A percentile compares a stretch with the other conserved stretches of the same genome.
Conservation (phyloP, 1,139 yeast genomes). For the Insectozyma bohioensis region DNA sequence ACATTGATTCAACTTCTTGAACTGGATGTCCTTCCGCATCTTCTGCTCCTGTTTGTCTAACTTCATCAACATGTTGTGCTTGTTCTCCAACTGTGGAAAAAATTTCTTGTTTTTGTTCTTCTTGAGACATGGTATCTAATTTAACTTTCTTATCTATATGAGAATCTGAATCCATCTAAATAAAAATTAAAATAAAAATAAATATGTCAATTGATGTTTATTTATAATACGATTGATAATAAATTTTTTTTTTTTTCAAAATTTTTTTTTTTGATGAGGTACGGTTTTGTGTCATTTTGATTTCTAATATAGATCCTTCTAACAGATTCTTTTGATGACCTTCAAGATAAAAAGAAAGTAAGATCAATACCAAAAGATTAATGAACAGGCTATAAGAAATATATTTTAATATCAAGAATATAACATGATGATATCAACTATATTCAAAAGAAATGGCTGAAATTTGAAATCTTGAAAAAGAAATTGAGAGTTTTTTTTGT, state of each 20-base stretch:
- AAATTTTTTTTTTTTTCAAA: constrained; percentile 4
- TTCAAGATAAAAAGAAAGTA: too few relatives aligned
- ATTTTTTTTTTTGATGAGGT: constrained; percentile 9
- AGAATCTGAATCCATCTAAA: constrained; percentile 10
- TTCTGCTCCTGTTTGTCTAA: constrained; percentile 55
- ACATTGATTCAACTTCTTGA: constrained; percentile 89
- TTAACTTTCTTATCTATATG: constrained; percentile 18
- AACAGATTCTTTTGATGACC: too few relatives aligned
- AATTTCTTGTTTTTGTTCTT: constrained; percentile 33
- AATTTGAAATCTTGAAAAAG: too few relatives aligned
- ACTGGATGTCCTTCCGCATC: constrained; percentile 96
- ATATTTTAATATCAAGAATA: too few relatives aligned
- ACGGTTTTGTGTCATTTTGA: constrained; percentile 5
- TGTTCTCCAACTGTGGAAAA: constrained; percentile 63
- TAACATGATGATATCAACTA: too few relatives aligned
- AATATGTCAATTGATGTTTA: too few relatives aligned
- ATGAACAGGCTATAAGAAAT: too few relatives aligned
- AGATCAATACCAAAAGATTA: too few relatives aligned
- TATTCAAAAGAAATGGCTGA: too few relatives aligned
- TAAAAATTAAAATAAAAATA: too few relatives aligned
- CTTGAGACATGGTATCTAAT: constrained; percentile 12
- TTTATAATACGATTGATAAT: background rate
- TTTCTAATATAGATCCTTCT: too few relatives aligned
- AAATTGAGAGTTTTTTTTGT: too few relatives aligned
- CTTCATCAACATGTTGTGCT: constrained; percentile 36